Percentiles rank a stretch among this genome's conserved stretches.
Evolutionary conservation across 495 filamentous ascomycete genomes (phyloP).

Genomic region (Aspergillus kassunensis): DNA sequence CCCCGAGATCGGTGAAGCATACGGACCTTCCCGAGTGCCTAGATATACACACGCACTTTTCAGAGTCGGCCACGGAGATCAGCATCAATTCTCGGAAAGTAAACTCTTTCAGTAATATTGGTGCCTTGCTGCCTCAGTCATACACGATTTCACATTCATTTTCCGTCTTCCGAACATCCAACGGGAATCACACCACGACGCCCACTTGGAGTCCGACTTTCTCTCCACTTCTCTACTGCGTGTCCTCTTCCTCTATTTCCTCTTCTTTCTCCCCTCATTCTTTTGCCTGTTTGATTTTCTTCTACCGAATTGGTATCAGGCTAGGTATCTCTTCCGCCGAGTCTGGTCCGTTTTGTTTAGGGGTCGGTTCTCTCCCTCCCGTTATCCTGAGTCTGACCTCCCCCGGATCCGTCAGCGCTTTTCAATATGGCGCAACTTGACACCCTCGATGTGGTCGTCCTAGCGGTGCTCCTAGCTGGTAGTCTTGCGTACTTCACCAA

Average conservation of each 20-base stretch:
- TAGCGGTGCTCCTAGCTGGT: slow-evolving; percentile 75
- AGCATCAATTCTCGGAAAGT: slow-evolving; percentile 8
- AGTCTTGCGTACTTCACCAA: slow-evolving; percentile 97
- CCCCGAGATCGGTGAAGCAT: background rate
- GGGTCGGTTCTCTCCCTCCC: slow-evolving; percentile 15
- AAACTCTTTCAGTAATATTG: background rate
- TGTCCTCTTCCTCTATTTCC: slow-evolving; percentile 19
- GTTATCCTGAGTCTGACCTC: slow-evolving; percentile 1
- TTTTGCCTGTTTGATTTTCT: slow-evolving; percentile 7
- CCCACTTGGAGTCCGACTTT: slow-evolving; percentile 10
- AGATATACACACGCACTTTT: slow-evolving; percentile 7
- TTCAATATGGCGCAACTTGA: slow-evolving; percentile 88
- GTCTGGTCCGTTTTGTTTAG: slow-evolving; percentile 2
- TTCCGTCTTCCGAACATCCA: slow-evolving; percentile 13
- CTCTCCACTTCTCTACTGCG: slow-evolving; percentile 13
- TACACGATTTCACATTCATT: slow-evolving; percentile 7
- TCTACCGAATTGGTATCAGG: background rate
- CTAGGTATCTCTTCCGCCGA: slow-evolving; percentile 2
- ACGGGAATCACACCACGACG: slow-evolving; percentile 27
- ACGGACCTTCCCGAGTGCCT: no score
- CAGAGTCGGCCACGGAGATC: slow-evolving; percentile 1
- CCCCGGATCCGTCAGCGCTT: slow-evolving; percentile 1
- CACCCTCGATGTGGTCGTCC: slow-evolving; percentile 88
- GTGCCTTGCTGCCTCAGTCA: slow-evolving; percentile 1
- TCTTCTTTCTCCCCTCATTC: slow-evolving; percentile 14